These are phyloP conservation scores for Primulina tabacum DNA, from an alignment of 257 asterid genomes.

Conservation along the genomic window DNA sequence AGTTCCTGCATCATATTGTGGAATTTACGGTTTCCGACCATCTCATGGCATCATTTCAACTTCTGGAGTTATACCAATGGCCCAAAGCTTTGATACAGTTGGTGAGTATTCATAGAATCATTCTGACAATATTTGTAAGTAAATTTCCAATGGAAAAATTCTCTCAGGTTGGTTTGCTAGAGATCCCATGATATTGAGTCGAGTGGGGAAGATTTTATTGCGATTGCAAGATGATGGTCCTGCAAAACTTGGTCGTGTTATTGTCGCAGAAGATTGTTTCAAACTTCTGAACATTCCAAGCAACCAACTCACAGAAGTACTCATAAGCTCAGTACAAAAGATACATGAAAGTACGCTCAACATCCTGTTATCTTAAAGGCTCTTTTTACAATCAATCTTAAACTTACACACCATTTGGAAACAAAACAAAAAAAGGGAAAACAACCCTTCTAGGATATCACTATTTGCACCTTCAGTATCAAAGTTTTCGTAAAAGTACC, in stretches of 20 bases:
- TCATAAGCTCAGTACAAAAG: conserved; percentile 43
- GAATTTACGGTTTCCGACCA: conserved; percentile 81
- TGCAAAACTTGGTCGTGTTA: conserved; percentile 32
- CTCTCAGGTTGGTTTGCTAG: conserved; percentile 87
- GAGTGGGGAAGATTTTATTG: conserved; percentile 63
- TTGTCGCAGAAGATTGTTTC: conserved; percentile 86
- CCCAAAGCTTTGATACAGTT: conserved; percentile 88
- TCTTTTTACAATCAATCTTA: background rate
- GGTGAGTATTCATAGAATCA: conserved; percentile 43
- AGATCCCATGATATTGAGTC: conserved; percentile 62
- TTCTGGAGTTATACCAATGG: conserved; percentile 73
- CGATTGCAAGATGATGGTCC: conserved; percentile 31
- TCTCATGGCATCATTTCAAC: conserved; percentile 78
- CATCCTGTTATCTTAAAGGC: background rate
- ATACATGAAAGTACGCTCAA: conserved; percentile 50
- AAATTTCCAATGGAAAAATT: background rate
- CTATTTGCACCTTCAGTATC: background rate
- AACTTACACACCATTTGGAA: background rate
- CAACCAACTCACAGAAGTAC: conserved; percentile 32
- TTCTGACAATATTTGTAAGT: background rate
- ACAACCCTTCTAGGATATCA: background rate
- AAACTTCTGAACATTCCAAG: conserved; percentile 49
- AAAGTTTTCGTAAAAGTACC: background rate
- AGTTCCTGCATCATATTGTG: conserved; percentile 90
- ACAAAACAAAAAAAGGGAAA: no score